Conservation (phyloP, 1,284 basidiomycete species). For the Dichomitus squalens region DNA sequence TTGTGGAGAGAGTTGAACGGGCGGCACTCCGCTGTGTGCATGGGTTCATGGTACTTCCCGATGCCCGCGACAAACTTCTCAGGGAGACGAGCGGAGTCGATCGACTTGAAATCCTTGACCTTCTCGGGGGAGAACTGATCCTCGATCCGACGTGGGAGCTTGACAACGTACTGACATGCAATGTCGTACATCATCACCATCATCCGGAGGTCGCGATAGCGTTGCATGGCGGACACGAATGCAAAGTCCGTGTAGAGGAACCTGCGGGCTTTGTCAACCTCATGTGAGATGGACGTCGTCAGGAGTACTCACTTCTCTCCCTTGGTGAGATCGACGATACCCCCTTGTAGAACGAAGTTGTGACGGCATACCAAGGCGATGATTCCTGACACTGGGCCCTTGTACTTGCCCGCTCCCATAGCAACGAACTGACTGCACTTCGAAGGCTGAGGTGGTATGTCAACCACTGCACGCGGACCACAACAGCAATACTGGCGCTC, state of each 20-base stretch:
- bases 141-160: neutral
- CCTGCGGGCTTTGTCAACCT: neutral
- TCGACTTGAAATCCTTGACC: neutral
- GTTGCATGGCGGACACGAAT: neutral
- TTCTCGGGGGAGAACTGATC: neutral
- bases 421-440: neutral
- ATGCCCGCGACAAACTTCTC: neutral
- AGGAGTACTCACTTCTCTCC: constrained; percentile 6
- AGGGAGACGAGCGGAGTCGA: neutral
- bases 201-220: neutral
- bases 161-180: constrained; percentile 12
- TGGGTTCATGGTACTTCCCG: constrained; percentile 27
- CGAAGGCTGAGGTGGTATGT: neutral
- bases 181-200: constrained; percentile 11
- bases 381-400: neutral
- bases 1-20: constrained; percentile 21
- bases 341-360: neutral
- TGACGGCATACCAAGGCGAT: neutral
- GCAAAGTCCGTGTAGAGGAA: constrained; percentile 13
- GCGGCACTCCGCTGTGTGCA: constrained; percentile 21
- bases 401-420: neutral
- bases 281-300: neutral
- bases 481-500: neutral
- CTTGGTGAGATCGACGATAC: neutral
- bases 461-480: neutral